Base-by-base conservation (phyloP, 495 filamentous ascomycete genomes). In the Xylona heveae region DNA sequence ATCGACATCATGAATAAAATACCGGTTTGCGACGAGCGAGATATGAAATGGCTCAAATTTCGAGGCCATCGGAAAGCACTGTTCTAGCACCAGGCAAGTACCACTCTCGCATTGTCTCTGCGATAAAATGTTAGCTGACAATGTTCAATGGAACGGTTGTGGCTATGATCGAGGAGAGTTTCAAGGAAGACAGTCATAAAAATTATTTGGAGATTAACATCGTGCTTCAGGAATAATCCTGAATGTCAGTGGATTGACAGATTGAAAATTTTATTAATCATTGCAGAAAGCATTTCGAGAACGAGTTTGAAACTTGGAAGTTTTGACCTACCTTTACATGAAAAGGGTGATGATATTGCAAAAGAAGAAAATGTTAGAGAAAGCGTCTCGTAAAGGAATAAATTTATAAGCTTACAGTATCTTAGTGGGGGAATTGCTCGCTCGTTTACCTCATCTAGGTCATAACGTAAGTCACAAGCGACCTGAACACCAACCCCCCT, bases 191-290 rank as follows among this genome's bases (percentile, higher is more conserved):
- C 13, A 7, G 13, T 25, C 7, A 25, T 8, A 25, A 46, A 40
- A 36, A 31, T 37, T 38, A 26, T 40, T 28, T 52, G 49, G 40
- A 50, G 46, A 52, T 35, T 19, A 22, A 36, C 41, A n/a, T n/a
- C n/a, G n/a, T n/a, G n/a, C n/a, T n/a, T n/a, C 38, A 21, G 25
- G 10, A 26, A 22, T 12, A 16, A 30, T 35, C 31, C 24, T 38
- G 33, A 40, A 31, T 26, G 52, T 83, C 77, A 78, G 77, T 59
- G 71, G 77, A 84, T 84, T 84, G 77, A 84, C 77, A 84, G 76
- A 83, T 83, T 66, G 52, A 59, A 53, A 62, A 57, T 53, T 62
- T 37, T 41, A 20, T 42, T 78, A 78, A 80, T 78, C 74, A 76
- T 77, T 55, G 30, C 2, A 31, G 12, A 37, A 31, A 28, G 2